A percentile compares a stretch with the other conserved stretches of the same genome.
Evolutionary conservation across 352 stramenopile species (phyloP).

Genomic region (Pythium dissimile): DNA sequence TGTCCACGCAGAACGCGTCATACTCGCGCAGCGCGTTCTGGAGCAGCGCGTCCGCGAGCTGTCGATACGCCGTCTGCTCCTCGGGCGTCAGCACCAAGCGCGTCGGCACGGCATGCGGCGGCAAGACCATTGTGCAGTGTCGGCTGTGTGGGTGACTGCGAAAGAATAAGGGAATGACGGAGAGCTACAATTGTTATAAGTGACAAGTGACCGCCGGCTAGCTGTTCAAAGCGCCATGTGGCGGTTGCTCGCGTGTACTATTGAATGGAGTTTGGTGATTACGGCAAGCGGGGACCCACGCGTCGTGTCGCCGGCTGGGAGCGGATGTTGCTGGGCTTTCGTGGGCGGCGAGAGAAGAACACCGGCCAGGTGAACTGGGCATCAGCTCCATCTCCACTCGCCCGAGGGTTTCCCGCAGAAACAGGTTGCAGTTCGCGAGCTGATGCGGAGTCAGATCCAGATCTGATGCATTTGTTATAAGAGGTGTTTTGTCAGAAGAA

Average conservation of each 20-base stretch:
- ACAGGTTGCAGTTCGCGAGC: too few species aligned
- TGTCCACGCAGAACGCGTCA: conserved; percentile 12
- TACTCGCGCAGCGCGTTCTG: conserved; percentile 16
- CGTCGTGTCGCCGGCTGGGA: too few species aligned
- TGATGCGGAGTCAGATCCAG: background rate
- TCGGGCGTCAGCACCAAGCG: background rate
- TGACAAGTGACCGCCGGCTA: background rate
- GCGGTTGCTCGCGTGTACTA: too few species aligned
- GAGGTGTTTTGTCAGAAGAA: too few species aligned
- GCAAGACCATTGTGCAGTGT: background rate
- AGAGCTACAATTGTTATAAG: too few species aligned
- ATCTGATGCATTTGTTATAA: background rate
- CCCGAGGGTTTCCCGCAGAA: background rate
- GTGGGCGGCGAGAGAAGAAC: too few species aligned
- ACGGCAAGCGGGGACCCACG: background rate
- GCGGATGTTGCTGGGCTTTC: too few species aligned
- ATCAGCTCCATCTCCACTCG: background rate
- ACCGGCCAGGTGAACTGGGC: too few species aligned
- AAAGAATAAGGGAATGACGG: background rate
- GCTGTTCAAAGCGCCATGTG: background rate
- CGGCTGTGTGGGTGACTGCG: too few species aligned
- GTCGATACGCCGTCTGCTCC: conserved; percentile 7
- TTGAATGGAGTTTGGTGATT: background rate
- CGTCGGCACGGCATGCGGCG: conserved; percentile 1
- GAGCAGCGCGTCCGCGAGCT: conserved; percentile 10